Percentiles rank a stretch among this genome's conserved stretches.
phyloP scores from a whole-genome alignment of 192 early-diverging fungal species.

The Coemansia sp. region DNA sequence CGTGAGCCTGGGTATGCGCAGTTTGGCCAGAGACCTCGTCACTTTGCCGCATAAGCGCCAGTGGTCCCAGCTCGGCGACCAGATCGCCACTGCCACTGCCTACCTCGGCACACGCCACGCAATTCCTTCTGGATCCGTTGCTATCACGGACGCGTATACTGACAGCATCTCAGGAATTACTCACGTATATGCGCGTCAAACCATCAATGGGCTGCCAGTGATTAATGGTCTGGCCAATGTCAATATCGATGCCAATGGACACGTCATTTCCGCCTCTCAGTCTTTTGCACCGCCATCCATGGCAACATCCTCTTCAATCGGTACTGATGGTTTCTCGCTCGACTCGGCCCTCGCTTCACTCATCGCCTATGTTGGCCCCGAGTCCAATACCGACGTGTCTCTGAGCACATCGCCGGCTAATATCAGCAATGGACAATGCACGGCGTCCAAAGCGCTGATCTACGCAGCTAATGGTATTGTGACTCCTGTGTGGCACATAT shows the following conservation, averaged over 20 bases:
- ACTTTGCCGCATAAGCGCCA: not conserved
- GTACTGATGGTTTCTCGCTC: not conserved
- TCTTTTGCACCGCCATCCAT: conserved; percentile 57
- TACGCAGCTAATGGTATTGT: conserved; percentile 62
- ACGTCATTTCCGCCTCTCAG: conserved; percentile 74
- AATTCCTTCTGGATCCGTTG: conserved; percentile 17
- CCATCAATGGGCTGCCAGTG: conserved; percentile 69
- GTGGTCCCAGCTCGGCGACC: not conserved
- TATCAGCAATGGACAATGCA: conserved; percentile 58
- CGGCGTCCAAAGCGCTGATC: conserved; percentile 67
- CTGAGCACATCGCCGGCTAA: not conserved
- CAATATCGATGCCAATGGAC: conserved; percentile 70
- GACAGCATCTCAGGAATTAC: conserved; percentile 75
- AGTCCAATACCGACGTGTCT: not conserved
- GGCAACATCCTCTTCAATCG: not conserved
- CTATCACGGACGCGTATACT: conserved; percentile 70
- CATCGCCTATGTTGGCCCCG: conserved; percentile 1
- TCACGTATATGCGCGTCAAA: conserved; percentile 85
- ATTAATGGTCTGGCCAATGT: conserved; percentile 84
- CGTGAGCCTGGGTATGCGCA: not conserved
- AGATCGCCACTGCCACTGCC: conserved; percentile 8
- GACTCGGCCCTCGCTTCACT: conserved; percentile 12
- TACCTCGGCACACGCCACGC: conserved; percentile 17
- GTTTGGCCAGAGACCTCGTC: not conserved
- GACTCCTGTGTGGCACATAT: conserved; percentile 80